phyloP scores from a whole-genome alignment of 495 filamentous ascomycete genomes.

The Penicillium macrosclerotiorum region DNA sequence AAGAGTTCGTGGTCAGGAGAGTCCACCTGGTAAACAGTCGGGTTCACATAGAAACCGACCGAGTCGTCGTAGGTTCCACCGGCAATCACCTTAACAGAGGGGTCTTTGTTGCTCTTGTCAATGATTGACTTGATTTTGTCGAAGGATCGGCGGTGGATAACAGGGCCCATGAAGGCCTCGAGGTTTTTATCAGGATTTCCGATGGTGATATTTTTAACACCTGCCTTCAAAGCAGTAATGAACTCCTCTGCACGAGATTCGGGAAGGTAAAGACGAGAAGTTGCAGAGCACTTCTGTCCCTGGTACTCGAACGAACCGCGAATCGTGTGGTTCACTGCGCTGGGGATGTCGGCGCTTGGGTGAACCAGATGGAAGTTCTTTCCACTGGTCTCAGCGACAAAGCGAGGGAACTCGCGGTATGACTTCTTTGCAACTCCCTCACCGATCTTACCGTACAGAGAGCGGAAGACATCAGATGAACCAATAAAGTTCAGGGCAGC shows the following conservation, averaged over 20 bases:
- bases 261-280: conserved; percentile 73
- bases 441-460: conserved; percentile 69
- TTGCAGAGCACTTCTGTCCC: conserved; percentile 86
- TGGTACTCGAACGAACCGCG: conserved; percentile 88
- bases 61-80: conserved; percentile 70
- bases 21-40: conserved; percentile 66
- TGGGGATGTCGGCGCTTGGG: conserved; percentile 66
- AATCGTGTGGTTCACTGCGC: conserved; percentile 77
- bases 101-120: conserved; percentile 64
- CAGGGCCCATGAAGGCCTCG: conserved; percentile 70
- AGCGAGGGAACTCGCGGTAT: conserved; percentile 74
- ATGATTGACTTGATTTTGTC: conserved; percentile 66
- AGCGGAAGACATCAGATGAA: conserved; percentile 76
- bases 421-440: conserved; percentile 62
- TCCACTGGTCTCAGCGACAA: conserved; percentile 84
- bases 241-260: conserved; percentile 64
- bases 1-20: conserved; percentile 64
- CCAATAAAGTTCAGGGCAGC: conserved; percentile 80
- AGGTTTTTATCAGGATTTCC: conserved; percentile 61
- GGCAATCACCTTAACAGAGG: conserved; percentile 58
- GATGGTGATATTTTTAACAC: conserved; percentile 40
- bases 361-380: conserved; percentile 93
- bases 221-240: conserved; percentile 47
- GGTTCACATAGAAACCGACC: conserved; percentile 68
- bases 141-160: conserved; percentile 72